Evolutionary conservation across 129 eudicot genomes (phyloP).

Genomic region (Saussurea involucrata): DNA sequence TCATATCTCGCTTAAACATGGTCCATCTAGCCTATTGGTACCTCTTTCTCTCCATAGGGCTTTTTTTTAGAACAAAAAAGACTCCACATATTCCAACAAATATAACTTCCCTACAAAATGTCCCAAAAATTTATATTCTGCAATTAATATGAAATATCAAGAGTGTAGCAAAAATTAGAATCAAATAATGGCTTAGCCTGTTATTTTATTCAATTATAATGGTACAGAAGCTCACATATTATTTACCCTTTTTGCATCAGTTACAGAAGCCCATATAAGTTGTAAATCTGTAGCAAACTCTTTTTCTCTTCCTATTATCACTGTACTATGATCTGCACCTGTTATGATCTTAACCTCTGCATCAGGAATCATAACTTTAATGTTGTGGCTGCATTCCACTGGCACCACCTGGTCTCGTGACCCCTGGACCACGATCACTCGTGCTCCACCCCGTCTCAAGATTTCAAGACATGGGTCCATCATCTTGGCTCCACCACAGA

Average conservation of each 20-base stretch:
- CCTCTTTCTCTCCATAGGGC: neutral
- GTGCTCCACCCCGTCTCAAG: conserved; percentile 32
- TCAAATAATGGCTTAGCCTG: neutral
- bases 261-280: conserved; percentile 49
- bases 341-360: conserved; percentile 45
- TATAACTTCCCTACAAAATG: neutral
- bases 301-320: conserved; percentile 49
- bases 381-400: conserved; percentile 61
- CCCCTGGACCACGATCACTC: conserved; percentile 55
- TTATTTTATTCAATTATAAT: neutral
- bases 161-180: neutral
- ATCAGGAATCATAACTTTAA: conserved; percentile 54
- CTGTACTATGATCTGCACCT: conserved; percentile 51
- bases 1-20: too few relatives aligned
- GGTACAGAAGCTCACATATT: neutral
- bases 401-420: conserved; percentile 67
- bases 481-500: conserved; percentile 69
- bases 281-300: conserved; percentile 54
- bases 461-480: conserved; percentile 56
- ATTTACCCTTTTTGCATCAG: neutral
- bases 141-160: too few relatives aligned
- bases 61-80: neutral
- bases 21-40: too few relatives aligned
- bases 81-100: neutral
- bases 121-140: neutral